phyloP scores from a whole-genome alignment of 1,284 basidiomycete genomes.

The Malassezia caprae region DNA sequence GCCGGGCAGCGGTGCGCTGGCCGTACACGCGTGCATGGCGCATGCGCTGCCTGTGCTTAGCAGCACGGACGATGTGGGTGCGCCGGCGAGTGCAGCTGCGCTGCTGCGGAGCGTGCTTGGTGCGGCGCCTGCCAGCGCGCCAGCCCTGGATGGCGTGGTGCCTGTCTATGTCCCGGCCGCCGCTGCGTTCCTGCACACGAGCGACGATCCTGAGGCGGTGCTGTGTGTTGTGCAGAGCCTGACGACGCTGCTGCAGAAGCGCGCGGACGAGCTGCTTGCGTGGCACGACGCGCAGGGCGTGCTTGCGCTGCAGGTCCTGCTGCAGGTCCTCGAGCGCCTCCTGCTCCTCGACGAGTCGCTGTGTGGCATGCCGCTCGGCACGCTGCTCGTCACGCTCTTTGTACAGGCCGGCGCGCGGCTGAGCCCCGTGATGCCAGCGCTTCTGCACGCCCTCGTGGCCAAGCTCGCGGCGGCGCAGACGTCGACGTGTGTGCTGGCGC shows the following conservation, averaged over 20 bases:
- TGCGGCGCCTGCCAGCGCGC: constrained; percentile 55
- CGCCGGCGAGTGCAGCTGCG: constrained; percentile 58
- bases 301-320: constrained; percentile 25
- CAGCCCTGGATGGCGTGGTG: constrained; percentile 65
- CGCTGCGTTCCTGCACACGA: constrained; percentile 19
- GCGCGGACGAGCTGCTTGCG: constrained; percentile 64
- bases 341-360: constrained; percentile 50
- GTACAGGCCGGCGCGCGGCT: constrained; percentile 57
- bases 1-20: constrained; percentile 63
- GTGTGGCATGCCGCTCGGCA: constrained; percentile 81
- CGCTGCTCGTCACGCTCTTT: constrained; percentile 83
- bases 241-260: constrained; percentile 75
- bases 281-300: constrained; percentile 46
- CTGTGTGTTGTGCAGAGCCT: constrained; percentile 73
- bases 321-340: constrained; percentile 31
- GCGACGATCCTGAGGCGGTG: constrained; percentile 29
- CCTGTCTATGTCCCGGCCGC: constrained; percentile 20
- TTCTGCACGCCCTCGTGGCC: constrained; percentile 69
- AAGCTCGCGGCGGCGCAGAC: constrained; percentile 75
- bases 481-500: constrained; percentile 66
- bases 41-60: constrained; percentile 41
- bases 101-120: constrained; percentile 56
- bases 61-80: constrained; percentile 19
- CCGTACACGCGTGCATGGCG: constrained; percentile 58
- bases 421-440: constrained; percentile 69